Evolutionary conservation across 805 yeast species (phyloP).

Genomic region (Kodamaea neixiangensis): DNA sequence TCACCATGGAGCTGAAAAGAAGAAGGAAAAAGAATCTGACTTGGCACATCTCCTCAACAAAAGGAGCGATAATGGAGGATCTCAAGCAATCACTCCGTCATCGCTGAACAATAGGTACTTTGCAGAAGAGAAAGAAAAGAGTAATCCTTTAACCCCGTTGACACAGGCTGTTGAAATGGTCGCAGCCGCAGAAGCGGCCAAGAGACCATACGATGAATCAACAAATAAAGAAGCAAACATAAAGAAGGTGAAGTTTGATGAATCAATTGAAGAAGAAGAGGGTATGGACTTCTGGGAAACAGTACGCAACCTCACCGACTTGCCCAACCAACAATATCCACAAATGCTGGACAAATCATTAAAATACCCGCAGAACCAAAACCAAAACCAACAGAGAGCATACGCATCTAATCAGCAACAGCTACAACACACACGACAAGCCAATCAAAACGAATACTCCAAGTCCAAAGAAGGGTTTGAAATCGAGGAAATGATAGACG

Average conservation of each 20-base stretch:
- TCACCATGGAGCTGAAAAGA: conserved; percentile 15
- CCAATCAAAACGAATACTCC: neutral
- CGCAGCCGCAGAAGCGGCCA: conserved; percentile 31
- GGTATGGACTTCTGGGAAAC: conserved; percentile 75
- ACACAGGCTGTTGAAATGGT: conserved; percentile 44
- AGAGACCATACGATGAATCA: conserved; percentile 6
- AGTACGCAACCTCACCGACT: conserved; percentile 55
- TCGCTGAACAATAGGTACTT: conserved; percentile 11
- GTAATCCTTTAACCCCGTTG: conserved; percentile 34
- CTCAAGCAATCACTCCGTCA: neutral
- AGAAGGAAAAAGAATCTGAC: conserved; percentile 29
- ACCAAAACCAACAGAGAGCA: conserved; percentile 4
- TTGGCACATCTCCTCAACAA: conserved; percentile 45
- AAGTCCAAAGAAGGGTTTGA: conserved; percentile 10
- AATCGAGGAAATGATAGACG: conserved; percentile 34
- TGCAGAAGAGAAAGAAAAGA: neutral
- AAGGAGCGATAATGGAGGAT: neutral
- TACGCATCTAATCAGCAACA: conserved; percentile 3
- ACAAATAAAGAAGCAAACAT: conserved; percentile 5
- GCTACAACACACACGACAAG: neutral
- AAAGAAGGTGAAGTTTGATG: conserved; percentile 7
- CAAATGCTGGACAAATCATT: neutral
- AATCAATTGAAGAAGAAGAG: conserved; percentile 43
- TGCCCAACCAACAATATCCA: conserved; percentile 17
- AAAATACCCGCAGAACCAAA: neutral